phyloP scores from a whole-genome alignment of 257 asterid species.

The Echium plantagineum region DNA sequence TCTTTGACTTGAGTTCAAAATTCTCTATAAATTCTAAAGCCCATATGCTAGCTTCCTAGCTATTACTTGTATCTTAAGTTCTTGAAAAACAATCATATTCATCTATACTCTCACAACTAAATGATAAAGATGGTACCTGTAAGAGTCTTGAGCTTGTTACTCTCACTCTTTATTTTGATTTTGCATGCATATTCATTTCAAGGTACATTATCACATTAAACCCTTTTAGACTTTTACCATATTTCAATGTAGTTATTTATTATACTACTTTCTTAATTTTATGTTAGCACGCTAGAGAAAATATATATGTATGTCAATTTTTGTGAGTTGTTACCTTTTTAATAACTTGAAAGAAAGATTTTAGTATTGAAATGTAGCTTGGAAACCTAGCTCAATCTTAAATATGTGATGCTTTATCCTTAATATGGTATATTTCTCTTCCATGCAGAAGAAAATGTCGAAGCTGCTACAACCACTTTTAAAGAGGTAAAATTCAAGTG shows the following conservation, averaged over 20 bases:
- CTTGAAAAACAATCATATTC: not conserved
- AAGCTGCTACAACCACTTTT: constrained; percentile 9
- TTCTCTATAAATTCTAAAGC: constrained; percentile 28
- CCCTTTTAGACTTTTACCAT: not conserved
- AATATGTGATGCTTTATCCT: no score
- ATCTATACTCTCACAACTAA: constrained; percentile 1
- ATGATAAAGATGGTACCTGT: constrained; percentile 11
- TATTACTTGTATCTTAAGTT: not conserved
- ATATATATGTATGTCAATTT: not conserved
- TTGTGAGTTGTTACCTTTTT: no score
- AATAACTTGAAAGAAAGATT: not conserved
- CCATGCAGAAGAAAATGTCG: constrained; percentile 9
- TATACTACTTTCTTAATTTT: not conserved
- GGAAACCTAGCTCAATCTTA: not conserved
- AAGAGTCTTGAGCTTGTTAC: constrained; percentile 19
- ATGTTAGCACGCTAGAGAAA: not conserved
- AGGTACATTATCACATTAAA: constrained; percentile 9
- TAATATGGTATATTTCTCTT: not conserved
- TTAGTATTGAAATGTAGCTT: no score
- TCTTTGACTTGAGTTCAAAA: constrained; percentile 26
- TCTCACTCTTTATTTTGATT: constrained; percentile 19
- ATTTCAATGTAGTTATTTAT: no score
- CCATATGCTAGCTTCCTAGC: no score
- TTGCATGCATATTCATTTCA: constrained; percentile 11
- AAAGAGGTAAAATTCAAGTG: constrained; percentile 19